Evolutionary conservation across 495 filamentous ascomycete genomes (phyloP), one percentile per base, ranked within the genome.

Genomic region (Hamigera avellanea): DNA sequence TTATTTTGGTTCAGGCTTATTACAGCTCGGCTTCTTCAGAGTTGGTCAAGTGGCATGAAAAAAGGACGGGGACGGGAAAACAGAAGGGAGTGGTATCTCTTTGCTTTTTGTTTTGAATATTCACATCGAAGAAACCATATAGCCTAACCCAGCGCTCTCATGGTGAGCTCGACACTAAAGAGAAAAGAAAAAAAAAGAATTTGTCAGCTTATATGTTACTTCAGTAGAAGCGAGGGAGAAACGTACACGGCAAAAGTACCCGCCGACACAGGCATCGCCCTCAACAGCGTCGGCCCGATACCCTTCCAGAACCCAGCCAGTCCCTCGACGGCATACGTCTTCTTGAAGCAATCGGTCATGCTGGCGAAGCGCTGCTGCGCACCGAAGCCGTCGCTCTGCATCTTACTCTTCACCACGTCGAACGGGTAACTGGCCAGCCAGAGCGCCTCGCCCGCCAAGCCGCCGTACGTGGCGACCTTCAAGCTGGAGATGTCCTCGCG

Each of bases 331-430:
- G 72, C 61, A 63, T 73, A 93, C 16, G 80, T 86, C 74, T 95
- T 80, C 45, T 62, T 67, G 59, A 95, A 93, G 64, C 85, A 91
- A 60, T 95, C 86, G 30, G 76, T 72, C 86, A 94, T 95, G 36
- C 61, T 79, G 65, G 63, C 74, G 60, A 81, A 96, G 50, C 68
- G 65, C 72, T 71, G 74, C 37, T 71, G 57, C 1, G 70, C 70
- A 15, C 76, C 75, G 52, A 95, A 86, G 14, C 84, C 88, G 66
- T 98, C 91, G 43, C 77, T 93, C 73, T 98, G 91, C 89, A 96
- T 93, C 76, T 93, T 95, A 61, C 85, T 93, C 82, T 98, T 98
- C 55, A 98, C 64, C 18, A 96, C 91, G 60, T 98, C 91, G 39
- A 98, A 79, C 15, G 91, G 91, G 57, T 98, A 98, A 50, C 83